Percentiles rank a stretch among this genome's conserved stretches.
These are phyloP conservation scores for Cercospora sp. DNA, from an alignment of 2,329 filamentous ascomycete species.

Conservation along the genomic window DNA sequence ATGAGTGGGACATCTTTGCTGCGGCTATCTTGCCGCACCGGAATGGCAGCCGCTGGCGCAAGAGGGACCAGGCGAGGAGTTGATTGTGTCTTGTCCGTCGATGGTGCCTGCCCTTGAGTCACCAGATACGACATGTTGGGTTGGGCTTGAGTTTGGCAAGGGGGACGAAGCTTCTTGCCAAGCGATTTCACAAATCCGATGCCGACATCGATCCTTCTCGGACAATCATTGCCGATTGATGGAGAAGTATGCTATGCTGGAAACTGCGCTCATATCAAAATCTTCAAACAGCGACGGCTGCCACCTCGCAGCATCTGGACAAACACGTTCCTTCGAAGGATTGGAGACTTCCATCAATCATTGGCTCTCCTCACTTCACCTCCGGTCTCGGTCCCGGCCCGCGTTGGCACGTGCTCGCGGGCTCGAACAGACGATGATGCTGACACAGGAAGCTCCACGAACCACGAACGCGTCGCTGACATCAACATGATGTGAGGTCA, in stretches of 20 bases:
- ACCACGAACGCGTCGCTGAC: conserved; percentile 11
- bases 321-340: conserved; percentile 7
- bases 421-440: conserved; percentile 3
- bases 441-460: not conserved
- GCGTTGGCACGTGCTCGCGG: not conserved
- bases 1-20: conserved; percentile 25
- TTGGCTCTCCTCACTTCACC: not conserved
- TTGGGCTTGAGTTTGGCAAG: conserved; percentile 3
- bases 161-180: conserved; percentile 11
- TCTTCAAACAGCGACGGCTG: not conserved
- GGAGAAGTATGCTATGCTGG: not conserved
- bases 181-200: not conserved
- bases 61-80: conserved; percentile 21
- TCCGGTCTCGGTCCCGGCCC: not conserved
- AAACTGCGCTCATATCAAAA: not conserved
- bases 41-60: conserved; percentile 20
- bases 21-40: conserved; percentile 11
- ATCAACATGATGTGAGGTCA: conserved; percentile 14
- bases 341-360: not conserved
- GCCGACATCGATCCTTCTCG: not conserved
- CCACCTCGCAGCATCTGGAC: not conserved
- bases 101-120: conserved; percentile 5
- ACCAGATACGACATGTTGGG: not conserved
- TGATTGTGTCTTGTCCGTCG: not conserved
- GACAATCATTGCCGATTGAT: not conserved